These are phyloP conservation scores for Apiospora pterosperma DNA, from an alignment of 2,329 filamentous ascomycete species.

Conservation along the genomic window DNA sequence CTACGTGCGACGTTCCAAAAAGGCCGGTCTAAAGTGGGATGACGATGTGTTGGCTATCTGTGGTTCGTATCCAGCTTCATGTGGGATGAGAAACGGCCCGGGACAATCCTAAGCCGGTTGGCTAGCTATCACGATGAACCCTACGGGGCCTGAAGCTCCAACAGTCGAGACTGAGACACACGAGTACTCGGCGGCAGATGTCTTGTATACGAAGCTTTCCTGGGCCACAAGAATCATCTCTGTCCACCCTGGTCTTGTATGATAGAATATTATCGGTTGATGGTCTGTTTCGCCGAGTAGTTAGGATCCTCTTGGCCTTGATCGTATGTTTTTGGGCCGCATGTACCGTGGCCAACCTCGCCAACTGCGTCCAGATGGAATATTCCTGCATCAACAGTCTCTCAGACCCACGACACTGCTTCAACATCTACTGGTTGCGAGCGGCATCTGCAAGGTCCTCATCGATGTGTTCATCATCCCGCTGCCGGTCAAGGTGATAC, in stretches of 20 bases:
- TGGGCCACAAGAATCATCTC: slow-evolving; percentile 24
- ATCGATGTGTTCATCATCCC: slow-evolving; percentile 17
- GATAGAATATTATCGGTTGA: slow-evolving; percentile 25
- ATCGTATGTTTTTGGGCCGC: slow-evolving; percentile 20
- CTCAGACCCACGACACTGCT: slow-evolving; percentile 18
- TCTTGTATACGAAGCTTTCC: slow-evolving; percentile 13
- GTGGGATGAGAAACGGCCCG: not conserved
- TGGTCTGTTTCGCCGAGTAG: slow-evolving; percentile 19
- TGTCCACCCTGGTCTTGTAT: slow-evolving; percentile 30
- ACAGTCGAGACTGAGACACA: slow-evolving; percentile 13
- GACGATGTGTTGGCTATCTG: slow-evolving; percentile 13
- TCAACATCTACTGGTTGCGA: slow-evolving; percentile 15
- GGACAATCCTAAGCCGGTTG: not conserved
- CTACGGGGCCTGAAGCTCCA: slow-evolving; percentile 12
- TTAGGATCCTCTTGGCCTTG: slow-evolving; percentile 11
- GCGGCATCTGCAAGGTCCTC: slow-evolving; percentile 13
- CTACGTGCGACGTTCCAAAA: slow-evolving; percentile 10
- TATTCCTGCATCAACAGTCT: slow-evolving; percentile 14
- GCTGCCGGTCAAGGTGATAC: slow-evolving; percentile 14
- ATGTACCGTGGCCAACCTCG: slow-evolving; percentile 16
- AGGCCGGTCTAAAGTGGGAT: slow-evolving; percentile 10
- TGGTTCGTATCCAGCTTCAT: slow-evolving; percentile 8
- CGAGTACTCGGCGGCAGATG: slow-evolving; percentile 8
- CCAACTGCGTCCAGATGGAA: slow-evolving; percentile 20
- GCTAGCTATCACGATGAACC: slow-evolving; percentile 10